phyloP scores from a whole-genome alignment of 2,329 filamentous ascomycete species.

The Rhynchosporium graminicola region DNA sequence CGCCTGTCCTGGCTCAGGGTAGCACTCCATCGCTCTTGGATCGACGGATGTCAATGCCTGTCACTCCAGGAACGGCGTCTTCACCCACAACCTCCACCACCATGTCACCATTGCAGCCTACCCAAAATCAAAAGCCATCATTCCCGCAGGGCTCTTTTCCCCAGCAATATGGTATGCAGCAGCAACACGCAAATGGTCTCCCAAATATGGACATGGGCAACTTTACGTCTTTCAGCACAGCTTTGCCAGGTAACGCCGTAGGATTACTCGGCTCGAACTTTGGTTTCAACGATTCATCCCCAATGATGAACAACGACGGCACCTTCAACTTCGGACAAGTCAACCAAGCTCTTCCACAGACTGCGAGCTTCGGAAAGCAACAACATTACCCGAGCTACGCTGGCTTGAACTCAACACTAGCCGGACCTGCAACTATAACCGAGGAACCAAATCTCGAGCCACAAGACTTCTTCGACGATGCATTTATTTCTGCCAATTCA shows the following conservation, averaged over 20 bases:
- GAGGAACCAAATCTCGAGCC: neutral
- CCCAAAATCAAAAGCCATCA: constrained; percentile 33
- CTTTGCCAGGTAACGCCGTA: constrained; percentile 54
- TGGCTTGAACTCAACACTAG: constrained; percentile 32
- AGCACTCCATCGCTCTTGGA: constrained; percentile 30
- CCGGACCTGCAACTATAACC: constrained; percentile 17
- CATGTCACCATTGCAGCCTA: constrained; percentile 22
- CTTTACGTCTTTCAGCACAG: constrained; percentile 44
- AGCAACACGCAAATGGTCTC: constrained; percentile 1
- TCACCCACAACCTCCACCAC: constrained; percentile 21
- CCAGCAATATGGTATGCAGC: constrained; percentile 4
- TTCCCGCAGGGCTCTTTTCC: constrained; percentile 25
- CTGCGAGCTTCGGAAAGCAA: constrained; percentile 20
- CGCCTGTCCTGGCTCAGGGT: constrained; percentile 24
- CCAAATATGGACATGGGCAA: constrained; percentile 9
- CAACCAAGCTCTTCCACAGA: constrained; percentile 19
- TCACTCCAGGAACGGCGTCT: constrained; percentile 24
- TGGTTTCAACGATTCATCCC: constrained; percentile 47
- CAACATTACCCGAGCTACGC: constrained; percentile 21
- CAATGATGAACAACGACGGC: constrained; percentile 44
- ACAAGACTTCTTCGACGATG: constrained; percentile 27
- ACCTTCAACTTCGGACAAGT: constrained; percentile 32
- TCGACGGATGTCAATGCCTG: constrained; percentile 48
- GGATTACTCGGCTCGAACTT: constrained; percentile 51
- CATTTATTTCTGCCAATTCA: constrained; percentile 3